These are phyloP conservation scores for Trametes meyenii DNA, from an alignment of 768 basidiomycete genomes.

Conservation along the genomic window DNA sequence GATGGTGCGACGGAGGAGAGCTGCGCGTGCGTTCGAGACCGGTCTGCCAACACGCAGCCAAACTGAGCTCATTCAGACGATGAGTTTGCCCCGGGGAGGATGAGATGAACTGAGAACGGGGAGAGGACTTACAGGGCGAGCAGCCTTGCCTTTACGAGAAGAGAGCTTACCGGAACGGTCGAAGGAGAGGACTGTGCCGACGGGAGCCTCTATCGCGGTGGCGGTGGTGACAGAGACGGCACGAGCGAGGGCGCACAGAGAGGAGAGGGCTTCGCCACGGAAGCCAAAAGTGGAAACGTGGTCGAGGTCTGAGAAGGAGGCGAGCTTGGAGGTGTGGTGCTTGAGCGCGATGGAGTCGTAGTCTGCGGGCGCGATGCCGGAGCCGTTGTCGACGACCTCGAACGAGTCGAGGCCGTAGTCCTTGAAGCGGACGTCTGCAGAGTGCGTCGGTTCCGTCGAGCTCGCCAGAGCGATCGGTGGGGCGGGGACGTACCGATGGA, in stretches of 20 bases:
- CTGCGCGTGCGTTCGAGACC: no score
- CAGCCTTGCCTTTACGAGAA: conserved; percentile 58
- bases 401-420: conserved; percentile 81
- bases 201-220: conserved; percentile 68
- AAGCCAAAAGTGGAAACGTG: conserved; percentile 87
- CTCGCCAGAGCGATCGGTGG: neutral
- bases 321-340: conserved; percentile 91
- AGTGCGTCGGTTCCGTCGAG: neutral
- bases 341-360: conserved; percentile 82
- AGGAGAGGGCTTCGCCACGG: conserved; percentile 93
- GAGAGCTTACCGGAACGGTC: conserved; percentile 64
- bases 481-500: conserved; percentile 63
- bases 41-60: no score
- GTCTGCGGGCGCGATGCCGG: conserved; percentile 78
- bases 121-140: conserved; percentile 60
- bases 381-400: conserved; percentile 93
- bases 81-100: neutral
- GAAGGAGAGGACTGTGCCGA: conserved; percentile 79
- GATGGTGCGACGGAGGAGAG: no score
- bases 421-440: conserved; percentile 84
- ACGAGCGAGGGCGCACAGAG: conserved; percentile 84
- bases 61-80: no score
- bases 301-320: conserved; percentile 72
- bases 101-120: neutral
- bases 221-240: conserved; percentile 73